phyloP scores from a whole-genome alignment of 139 green algal genomes.

The Haematococcus sp. region DNA sequence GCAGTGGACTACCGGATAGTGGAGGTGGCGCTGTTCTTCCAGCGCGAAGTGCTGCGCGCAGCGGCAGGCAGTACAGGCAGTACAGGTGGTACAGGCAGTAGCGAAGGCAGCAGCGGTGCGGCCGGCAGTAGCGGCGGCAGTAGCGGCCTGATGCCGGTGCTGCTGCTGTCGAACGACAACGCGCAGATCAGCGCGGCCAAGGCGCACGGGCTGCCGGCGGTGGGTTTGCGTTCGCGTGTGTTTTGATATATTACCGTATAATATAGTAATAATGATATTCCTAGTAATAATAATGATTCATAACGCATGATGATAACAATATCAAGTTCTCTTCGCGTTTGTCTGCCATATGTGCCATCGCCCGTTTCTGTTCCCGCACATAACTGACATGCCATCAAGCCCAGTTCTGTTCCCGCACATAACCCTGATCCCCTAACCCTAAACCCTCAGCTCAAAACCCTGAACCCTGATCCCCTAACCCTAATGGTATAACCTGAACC shows the following conservation, averaged over 20 bases:
- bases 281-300: no score
- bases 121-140: constrained; percentile 10
- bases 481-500: no score
- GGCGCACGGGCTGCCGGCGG: constrained; percentile 66
- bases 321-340: not conserved
- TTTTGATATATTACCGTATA: no score
- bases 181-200: constrained; percentile 59
- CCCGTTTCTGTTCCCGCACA: not conserved
- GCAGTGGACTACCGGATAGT: constrained; percentile 52
- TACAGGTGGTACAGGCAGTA: not conserved
- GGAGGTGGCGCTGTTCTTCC: constrained; percentile 78
- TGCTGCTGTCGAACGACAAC: constrained; percentile 78
- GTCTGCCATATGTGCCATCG: not conserved
- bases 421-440: no score
- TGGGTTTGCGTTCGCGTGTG: not conserved
- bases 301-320: no score
- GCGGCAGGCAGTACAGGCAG: not conserved
- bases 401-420: no score
- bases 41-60: constrained; percentile 36
- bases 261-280: no score
- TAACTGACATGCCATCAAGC: no score
- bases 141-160: constrained; percentile 49
- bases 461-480: no score
- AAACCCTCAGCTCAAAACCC: no score
- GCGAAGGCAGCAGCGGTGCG: not conserved